These are phyloP conservation scores for Laguncularia racemosa DNA, from an alignment of 345 rosid genomes.

Conservation along the genomic window DNA sequence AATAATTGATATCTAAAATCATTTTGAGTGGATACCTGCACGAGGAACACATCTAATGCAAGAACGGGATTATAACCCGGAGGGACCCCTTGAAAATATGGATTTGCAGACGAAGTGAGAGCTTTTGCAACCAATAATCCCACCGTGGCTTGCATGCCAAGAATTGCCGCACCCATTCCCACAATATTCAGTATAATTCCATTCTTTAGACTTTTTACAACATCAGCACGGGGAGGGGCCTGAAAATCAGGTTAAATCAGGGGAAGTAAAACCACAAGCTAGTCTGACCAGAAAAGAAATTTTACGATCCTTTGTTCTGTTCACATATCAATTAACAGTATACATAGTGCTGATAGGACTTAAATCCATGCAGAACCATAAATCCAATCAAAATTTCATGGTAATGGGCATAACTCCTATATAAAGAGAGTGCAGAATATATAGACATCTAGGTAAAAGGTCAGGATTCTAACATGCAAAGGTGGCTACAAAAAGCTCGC, in stretches of 20 bases:
- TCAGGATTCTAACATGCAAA: no score
- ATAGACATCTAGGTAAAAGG: no score
- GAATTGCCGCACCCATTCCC: conserved; percentile 92
- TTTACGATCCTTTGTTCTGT: not conserved
- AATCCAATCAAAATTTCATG: no score
- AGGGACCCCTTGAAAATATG: conserved; percentile 75
- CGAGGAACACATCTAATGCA: conserved; percentile 91
- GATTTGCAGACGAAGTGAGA: conserved; percentile 81
- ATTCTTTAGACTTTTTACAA: conserved; percentile 79
- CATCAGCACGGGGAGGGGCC: conserved; percentile 99
- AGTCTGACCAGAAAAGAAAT: no score
- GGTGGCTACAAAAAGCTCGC: no score
- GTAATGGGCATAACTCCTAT: no score
- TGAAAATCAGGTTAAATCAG: conserved; percentile 7
- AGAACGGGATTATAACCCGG: conserved; percentile 83
- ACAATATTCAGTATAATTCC: conserved; percentile 74
- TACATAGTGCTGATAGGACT: not conserved
- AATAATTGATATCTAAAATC: conserved; percentile 1
- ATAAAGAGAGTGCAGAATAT: no score
- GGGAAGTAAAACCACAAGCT: not conserved
- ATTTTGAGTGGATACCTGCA: conserved; percentile 51
- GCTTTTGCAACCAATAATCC: conserved; percentile 90
- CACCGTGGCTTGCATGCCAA: conserved; percentile 96
- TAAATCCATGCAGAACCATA: no score
- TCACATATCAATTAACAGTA: not conserved